A percentile compares a stretch with the other conserved stretches of the same genome.
Evolutionary conservation across 2,329 filamentous ascomycete species (phyloP).

Genomic region (Xylariales sp.): DNA sequence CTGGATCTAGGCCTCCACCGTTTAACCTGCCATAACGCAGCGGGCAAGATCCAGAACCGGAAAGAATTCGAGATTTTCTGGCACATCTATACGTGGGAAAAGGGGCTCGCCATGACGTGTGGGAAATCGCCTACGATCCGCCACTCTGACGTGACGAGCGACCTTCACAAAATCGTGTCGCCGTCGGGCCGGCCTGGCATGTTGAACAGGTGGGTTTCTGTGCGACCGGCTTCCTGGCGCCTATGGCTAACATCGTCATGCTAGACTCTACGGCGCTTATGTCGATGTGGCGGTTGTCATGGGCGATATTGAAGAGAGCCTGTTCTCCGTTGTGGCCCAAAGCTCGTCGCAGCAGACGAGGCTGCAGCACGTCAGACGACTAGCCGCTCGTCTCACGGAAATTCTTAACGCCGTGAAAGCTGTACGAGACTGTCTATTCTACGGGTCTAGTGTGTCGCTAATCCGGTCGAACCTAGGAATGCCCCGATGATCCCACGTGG

Average conservation of each 20-base stretch:
- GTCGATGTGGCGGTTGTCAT: constrained; percentile 42
- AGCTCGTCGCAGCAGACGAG: constrained; percentile 38
- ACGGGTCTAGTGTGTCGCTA: not conserved
- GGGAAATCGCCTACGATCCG: constrained; percentile 47
- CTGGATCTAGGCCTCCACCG: constrained; percentile 48
- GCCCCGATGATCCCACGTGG: constrained; percentile 30
- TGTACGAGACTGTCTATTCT: constrained; percentile 29
- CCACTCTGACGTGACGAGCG: constrained; percentile 46
- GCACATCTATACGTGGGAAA: constrained; percentile 48
- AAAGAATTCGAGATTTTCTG: constrained; percentile 44
- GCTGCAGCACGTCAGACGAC: constrained; percentile 37
- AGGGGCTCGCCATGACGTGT: constrained; percentile 47
- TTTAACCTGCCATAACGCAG: constrained; percentile 27
- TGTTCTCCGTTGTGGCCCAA: constrained; percentile 46
- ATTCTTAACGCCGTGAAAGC: constrained; percentile 36
- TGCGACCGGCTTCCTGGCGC: not conserved
- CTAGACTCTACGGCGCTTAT: constrained; percentile 41
- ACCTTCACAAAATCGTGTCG: constrained; percentile 17
- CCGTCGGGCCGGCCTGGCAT: not conserved
- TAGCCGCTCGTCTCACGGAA: constrained; percentile 35
- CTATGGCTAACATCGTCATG: constrained; percentile 19
- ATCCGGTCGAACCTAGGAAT: constrained; percentile 6
- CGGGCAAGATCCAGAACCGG: constrained; percentile 1
- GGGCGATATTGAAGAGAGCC: constrained; percentile 44
- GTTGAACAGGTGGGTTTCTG: constrained; percentile 22